A percentile compares a stretch with the other conserved stretches of the same genome.
phyloP scores from a whole-genome alignment of 2,329 filamentous ascomycete genomes.

The Aspergillus sp. region DNA sequence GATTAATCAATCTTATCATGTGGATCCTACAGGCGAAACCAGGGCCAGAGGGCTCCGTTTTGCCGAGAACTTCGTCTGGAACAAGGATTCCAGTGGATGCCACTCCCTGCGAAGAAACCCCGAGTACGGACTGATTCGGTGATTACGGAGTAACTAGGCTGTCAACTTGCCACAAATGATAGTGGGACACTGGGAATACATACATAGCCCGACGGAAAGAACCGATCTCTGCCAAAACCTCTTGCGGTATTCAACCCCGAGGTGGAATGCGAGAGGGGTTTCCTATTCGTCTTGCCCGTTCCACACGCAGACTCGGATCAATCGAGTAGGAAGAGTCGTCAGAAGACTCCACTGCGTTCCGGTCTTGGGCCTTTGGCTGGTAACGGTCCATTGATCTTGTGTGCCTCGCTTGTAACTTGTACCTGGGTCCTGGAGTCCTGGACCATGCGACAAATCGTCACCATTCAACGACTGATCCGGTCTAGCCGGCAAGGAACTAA shows the following conservation, averaged over 20 bases:
- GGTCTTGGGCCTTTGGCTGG: background rate
- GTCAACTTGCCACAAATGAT: too few species aligned
- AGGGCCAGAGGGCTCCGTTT: constrained; percentile 4
- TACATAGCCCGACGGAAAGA: background rate
- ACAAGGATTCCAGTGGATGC: constrained; percentile 5
- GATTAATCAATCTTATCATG: constrained; percentile 26
- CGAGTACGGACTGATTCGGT: background rate
- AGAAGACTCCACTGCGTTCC: background rate
- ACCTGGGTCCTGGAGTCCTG: background rate
- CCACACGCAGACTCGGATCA: background rate
- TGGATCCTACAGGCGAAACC: constrained; percentile 14
- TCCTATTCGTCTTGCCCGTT: background rate
- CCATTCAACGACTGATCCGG: background rate
- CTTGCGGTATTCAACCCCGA: background rate
- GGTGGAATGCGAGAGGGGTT: background rate
- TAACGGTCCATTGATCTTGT: background rate
- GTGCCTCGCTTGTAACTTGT: background rate
- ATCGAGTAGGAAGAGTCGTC: background rate
- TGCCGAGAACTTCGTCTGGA: constrained; percentile 1
- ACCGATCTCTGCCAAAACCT: background rate
- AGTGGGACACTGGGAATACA: too few species aligned
- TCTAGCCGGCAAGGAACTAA: background rate
- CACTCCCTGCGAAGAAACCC: background rate
- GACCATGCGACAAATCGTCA: background rate
- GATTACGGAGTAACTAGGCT: background rate